Evolutionary conservation across 2,329 filamentous ascomycete species (phyloP).

Genomic region (Aureobasidium sp.): DNA sequence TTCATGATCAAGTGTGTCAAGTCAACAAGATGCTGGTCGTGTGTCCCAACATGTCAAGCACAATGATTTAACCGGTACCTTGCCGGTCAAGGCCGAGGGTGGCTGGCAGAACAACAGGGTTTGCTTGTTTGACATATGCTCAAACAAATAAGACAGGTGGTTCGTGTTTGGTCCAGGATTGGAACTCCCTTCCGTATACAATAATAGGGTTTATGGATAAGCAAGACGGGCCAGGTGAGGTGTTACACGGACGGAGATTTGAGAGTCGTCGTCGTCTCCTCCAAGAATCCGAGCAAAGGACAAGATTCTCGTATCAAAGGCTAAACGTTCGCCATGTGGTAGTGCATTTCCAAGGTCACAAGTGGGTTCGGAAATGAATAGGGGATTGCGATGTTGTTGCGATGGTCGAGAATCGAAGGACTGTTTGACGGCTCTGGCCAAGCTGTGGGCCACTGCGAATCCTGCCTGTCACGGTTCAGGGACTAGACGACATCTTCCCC

Average conservation of each 20-base stretch:
- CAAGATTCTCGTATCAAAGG: neutral
- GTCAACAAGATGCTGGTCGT: neutral
- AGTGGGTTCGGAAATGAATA: neutral
- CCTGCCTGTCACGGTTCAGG: neutral
- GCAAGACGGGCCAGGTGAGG: neutral
- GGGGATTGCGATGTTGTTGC: neutral
- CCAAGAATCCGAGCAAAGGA: neutral
- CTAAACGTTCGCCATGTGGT: neutral
- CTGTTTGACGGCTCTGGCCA: neutral
- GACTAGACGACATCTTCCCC: constrained; percentile 2
- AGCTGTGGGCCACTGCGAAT: neutral
- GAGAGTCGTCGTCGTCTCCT: neutral
- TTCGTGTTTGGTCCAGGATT: neutral
- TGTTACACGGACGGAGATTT: neutral
- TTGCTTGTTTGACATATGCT: constrained; percentile 10
- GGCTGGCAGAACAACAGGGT: neutral
- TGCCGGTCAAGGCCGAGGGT: neutral
- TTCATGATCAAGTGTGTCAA: neutral
- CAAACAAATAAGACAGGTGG: constrained; percentile 7
- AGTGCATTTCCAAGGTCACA: neutral
- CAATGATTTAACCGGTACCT: neutral
- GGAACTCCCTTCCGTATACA: neutral
- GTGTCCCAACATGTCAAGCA: neutral
- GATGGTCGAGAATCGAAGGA: neutral
- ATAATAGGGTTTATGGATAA: neutral